Base-by-base conservation (phyloP, 345 rosid species). In the Euphorbia peplus region DNA sequence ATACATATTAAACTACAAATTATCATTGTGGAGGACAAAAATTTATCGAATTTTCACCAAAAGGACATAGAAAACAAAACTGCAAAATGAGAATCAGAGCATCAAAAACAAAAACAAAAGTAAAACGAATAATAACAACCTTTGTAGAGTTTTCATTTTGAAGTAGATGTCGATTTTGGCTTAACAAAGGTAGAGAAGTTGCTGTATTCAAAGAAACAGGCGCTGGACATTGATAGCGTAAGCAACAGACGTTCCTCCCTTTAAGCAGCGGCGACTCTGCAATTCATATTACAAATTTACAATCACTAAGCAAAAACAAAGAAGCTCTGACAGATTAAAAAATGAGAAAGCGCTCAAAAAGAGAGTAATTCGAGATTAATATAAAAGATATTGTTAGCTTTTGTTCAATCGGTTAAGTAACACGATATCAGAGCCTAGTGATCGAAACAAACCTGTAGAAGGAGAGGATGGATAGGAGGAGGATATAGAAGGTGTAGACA, bases 371-470 rank as follows among this genome's bases (percentile, higher is more conserved):
- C n/a, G n/a, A n/a, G n/a, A n/a, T n/a, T n/a, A n/a, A n/a, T n/a
- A n/a, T n/a, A n/a, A n/a, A n/a, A n/a, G n/a, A n/a, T n/a, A n/a
- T n/a, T n/a, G n/a, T n/a, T n/a, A n/a, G n/a, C n/a, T n/a, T n/a
- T n/a, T n/a, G n/a, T n/a, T n/a, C n/a, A n/a, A n/a, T n/a, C n/a
- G n/a, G n/a, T n/a, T n/a, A n/a, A n/a, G n/a, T n/a, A n/a, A n/a
- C n/a, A n/a, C n/a, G n/a, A n/a, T n/a, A n/a, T n/a, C n/a, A n/a
- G n/a, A n/a, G n/a, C n/a, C n/a, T n/a, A n/a, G n/a, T n/a, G n/a
- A n/a, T n/a, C n/a, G n/a, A n/a, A n/a, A n/a, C n/a, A 71, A 73
- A 89, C 92, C 95, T 81, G 74, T 35, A 13, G 86, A 64, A 70
- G 81, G 66, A 42, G 76, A 41, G 39, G 47, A 14, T 26, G 55